phyloP scores from a whole-genome alignment of 805 yeast genomes.

The Zygotorulaspora danielsina region DNA sequence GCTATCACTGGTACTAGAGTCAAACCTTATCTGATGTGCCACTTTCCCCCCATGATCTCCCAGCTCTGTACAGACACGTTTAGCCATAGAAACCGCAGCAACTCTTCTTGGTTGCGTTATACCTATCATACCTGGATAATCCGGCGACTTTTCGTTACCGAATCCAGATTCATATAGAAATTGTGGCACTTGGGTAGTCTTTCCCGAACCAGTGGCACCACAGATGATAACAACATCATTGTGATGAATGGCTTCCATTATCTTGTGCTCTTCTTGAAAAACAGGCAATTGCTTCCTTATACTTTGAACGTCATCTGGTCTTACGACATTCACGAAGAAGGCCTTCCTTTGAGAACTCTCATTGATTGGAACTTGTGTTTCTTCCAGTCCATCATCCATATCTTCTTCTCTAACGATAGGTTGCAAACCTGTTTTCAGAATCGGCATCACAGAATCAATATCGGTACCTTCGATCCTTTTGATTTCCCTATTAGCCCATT shows the following conservation, averaged over 20 bases:
- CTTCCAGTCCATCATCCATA: slow-evolving; percentile 61
- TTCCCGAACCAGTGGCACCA: slow-evolving; percentile 99
- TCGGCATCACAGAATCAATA: slow-evolving; percentile 49
- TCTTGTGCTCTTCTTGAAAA: slow-evolving; percentile 79
- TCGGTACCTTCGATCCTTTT: slow-evolving; percentile 60
- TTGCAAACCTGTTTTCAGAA: slow-evolving; percentile 45
- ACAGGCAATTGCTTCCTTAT: slow-evolving; percentile 78
- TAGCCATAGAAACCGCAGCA: slow-evolving; percentile 89
- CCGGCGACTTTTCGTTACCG: slow-evolving; percentile 52
- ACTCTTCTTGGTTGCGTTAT: slow-evolving; percentile 94
- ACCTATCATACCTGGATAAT: slow-evolving; percentile 91
- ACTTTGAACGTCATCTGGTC: slow-evolving; percentile 63
- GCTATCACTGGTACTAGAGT: slow-evolving; percentile 55
- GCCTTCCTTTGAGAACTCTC: slow-evolving; percentile 51
- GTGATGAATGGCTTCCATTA: slow-evolving; percentile 94
- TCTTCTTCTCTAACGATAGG: slow-evolving; percentile 67
- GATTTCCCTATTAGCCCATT: slow-evolving; percentile 81
- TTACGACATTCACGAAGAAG: slow-evolving; percentile 59
- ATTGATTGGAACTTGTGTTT: slow-evolving; percentile 58
- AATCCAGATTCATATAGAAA: slow-evolving; percentile 90
- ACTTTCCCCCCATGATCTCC: slow-evolving; percentile 69
- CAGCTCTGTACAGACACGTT: slow-evolving; percentile 69
- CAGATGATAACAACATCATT: slow-evolving; percentile 87
- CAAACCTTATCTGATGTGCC: slow-evolving; percentile 80
- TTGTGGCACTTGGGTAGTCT: slow-evolving; percentile 97